Conservation (phyloP, 495 filamentous ascomycete species). For the Annulohypoxylon stygium region DNA sequence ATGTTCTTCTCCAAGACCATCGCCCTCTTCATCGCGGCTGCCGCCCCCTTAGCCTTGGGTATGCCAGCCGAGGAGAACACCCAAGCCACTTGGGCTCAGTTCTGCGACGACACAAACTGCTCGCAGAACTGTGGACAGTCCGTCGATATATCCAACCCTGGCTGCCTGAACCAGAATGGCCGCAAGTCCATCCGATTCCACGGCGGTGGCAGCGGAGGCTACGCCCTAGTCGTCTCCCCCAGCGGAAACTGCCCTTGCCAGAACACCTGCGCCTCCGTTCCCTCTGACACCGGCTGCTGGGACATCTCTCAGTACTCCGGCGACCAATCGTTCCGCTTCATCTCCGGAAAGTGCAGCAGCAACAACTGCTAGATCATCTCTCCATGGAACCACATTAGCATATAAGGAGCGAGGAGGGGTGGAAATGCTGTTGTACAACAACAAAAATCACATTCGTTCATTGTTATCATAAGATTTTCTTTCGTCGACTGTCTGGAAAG, state of each 20-base stretch:
- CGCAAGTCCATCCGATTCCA: slow-evolving; percentile 16
- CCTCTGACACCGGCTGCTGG: neutral
- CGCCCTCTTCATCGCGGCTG: neutral
- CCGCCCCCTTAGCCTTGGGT: neutral
- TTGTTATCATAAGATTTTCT: too few relatives aligned
- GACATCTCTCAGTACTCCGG: neutral
- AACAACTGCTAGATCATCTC: slow-evolving; percentile 8
- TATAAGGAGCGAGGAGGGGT: neutral
- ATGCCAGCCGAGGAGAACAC: neutral
- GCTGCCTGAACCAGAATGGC: slow-evolving; percentile 9
- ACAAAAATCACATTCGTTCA: neutral
- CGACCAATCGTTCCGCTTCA: slow-evolving; percentile 9
- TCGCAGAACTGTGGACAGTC: slow-evolving; percentile 8
- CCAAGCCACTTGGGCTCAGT: slow-evolving; percentile 11
- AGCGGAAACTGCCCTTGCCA: slow-evolving; percentile 5
- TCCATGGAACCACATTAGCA: neutral
- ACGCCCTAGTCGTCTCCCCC: slow-evolving; percentile 1
- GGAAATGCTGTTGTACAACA: neutral
- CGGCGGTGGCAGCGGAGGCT: neutral
- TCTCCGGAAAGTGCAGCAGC: neutral
- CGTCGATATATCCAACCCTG: neutral
- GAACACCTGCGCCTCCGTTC: neutral
- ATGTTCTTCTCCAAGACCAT: slow-evolving; percentile 13
- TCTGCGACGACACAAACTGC: slow-evolving; percentile 7
- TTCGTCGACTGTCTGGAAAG: too few relatives aligned